Percentiles rank a stretch among this genome's conserved stretches.
Evolutionary conservation across 2,329 filamentous ascomycete species (phyloP).

Genomic region (Rosellinia necatrix): DNA sequence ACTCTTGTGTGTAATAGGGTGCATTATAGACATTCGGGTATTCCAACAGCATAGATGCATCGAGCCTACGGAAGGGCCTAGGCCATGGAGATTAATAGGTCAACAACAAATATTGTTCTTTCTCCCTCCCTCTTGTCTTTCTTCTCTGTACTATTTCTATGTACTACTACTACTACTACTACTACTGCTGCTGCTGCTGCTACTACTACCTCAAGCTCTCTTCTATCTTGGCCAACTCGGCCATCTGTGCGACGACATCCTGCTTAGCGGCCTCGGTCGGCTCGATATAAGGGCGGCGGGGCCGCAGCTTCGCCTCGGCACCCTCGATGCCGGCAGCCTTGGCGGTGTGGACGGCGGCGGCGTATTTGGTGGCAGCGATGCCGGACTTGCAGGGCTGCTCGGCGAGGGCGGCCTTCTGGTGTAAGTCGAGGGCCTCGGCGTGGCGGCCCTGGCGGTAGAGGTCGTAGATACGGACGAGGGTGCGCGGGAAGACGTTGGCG

Average conservation of each 20-base stretch:
- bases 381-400: conserved; percentile 69
- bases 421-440: conserved; percentile 63
- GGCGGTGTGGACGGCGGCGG: conserved; percentile 64
- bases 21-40: conserved; percentile 9
- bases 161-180: too few relatives aligned
- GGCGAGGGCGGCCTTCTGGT: conserved; percentile 65
- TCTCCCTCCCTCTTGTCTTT: too few relatives aligned
- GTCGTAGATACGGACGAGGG: conserved; percentile 61
- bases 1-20: background rate
- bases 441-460: conserved; percentile 63
- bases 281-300: conserved; percentile 64
- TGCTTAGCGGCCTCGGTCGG: conserved; percentile 50
- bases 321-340: conserved; percentile 62
- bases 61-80: background rate
- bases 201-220: conserved; percentile 28
- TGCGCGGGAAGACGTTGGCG: conserved; percentile 64
- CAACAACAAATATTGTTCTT: background rate
- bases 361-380: conserved; percentile 72
- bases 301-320: conserved; percentile 61
- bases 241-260: conserved; percentile 47
- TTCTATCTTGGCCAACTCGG: conserved; percentile 40
- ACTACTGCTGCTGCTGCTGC: too few relatives aligned
- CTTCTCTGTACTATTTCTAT: too few relatives aligned
- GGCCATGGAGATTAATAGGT: conserved; percentile 3
- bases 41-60: background rate